A percentile compares a stretch with the other conserved stretches of the same genome.
Evolutionary conservation across 352 stramenopile species (phyloP).

Genomic region (Globisporangium paroecandrum): DNA sequence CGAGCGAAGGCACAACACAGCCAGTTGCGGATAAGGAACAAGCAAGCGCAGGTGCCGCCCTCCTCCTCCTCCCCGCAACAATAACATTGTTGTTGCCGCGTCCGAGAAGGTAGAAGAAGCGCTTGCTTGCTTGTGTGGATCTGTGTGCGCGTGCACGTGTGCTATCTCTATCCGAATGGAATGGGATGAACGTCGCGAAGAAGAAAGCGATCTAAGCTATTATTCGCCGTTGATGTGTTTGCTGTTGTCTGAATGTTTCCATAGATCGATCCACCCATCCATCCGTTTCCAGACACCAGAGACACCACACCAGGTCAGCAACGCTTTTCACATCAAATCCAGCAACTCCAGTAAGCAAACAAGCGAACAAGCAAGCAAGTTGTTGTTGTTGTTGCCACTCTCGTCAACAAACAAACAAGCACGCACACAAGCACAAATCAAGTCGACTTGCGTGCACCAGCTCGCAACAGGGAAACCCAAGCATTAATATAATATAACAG

Average conservation of each 20-base stretch:
- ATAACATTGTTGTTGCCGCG: not conserved
- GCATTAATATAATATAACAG: not conserved
- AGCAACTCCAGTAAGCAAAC: conserved; percentile 3
- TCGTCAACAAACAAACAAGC: not conserved
- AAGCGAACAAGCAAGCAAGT: not conserved
- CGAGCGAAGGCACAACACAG: not conserved
- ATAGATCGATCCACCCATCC: not conserved
- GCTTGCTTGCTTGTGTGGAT: conserved; percentile 3
- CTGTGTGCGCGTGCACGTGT: not conserved
- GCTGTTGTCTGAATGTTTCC: conserved; percentile 3
- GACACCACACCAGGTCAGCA: not conserved
- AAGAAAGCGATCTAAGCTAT: not conserved
- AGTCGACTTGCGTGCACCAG: not conserved
- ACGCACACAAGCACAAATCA: not conserved
- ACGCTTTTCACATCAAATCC: not conserved
- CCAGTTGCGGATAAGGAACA: conserved; percentile 9
- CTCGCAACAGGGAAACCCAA: not conserved
- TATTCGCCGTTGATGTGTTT: not conserved
- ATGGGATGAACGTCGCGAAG: not conserved
- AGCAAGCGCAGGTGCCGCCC: conserved; percentile 3
- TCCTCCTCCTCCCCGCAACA: not conserved
- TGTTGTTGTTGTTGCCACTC: not conserved
- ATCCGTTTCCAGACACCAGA: not conserved
- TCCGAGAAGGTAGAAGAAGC: conserved; percentile 5
- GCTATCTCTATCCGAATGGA: not conserved